Evolutionary conservation across 1,284 basidiomycete species (phyloP), one percentile per base, ranked within the genome.

Genomic region (Tylopilus microsporus): DNA sequence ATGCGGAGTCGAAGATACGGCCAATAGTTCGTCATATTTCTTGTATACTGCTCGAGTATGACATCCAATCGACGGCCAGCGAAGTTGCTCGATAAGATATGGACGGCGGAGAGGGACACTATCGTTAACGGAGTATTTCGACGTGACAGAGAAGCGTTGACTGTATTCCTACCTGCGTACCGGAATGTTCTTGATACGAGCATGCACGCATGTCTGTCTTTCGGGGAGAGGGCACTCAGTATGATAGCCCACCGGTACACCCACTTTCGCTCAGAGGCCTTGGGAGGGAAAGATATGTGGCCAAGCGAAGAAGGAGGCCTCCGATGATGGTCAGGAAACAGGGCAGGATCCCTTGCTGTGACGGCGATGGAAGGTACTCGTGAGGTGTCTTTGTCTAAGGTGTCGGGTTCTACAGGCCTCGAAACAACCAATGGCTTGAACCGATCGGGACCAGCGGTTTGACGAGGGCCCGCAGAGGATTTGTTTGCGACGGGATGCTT

Each of bases 41-140:
- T 69, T 10, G 81, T 70, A 64, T 81, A 72, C 19, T 66, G 66
- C 48, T 70, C 56, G 45, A 79, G 60, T 13, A 83, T 54, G 1
- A 63, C 52, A 18, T 75, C 68, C 46, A 85, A 70, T 51, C 86
- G 78, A 36, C 63, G 64, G 6, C 86, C 86, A 25, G 73, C 52
- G 62, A 80, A 87, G 18, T 74, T 60, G 19, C 70, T 73, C 11
- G 57, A 62, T 13, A 89, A 75, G 41, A 79, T 76, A 54, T 76
- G 69, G 13, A 67, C 66, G 0, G 87, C 85, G 10, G 86, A 85
- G 3, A 86, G 74, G 68, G 85, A 86, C 9, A 81, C 87, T 89
- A 55, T 32, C 47, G 48, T 19, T 19, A n/a, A 46, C 8, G 42
- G 30, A 12, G 47, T 7, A 30, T 47, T n/a, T 30, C 25, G 36